These are phyloP conservation scores for Dendrobium nobile DNA, from an alignment of 106 monocot species.

Conservation along the genomic window DNA sequence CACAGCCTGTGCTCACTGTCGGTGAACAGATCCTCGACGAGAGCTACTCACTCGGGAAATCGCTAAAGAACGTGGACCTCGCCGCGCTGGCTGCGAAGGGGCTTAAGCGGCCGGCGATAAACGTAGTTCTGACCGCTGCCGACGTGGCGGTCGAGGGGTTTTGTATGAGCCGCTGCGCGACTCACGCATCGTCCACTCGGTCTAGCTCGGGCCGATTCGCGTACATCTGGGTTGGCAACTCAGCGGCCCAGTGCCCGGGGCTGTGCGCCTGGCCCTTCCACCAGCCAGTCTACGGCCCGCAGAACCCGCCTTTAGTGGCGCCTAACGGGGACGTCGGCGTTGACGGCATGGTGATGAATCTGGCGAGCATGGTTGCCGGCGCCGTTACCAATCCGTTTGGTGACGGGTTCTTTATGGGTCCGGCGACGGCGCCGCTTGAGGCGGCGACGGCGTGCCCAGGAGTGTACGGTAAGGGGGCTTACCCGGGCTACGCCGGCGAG, in stretches of 20 bases:
- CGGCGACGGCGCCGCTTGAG: conserved; percentile 35
- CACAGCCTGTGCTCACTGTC: conserved; percentile 18
- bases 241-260: conserved; percentile 42
- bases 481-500: conserved; percentile 18
- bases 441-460: conserved; percentile 49
- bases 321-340: conserved; percentile 50
- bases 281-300: conserved; percentile 47
- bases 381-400: conserved; percentile 47
- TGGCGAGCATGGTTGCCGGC: conserved; percentile 47
- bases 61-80: conserved; percentile 26
- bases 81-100: conserved; percentile 22
- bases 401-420: conserved; percentile 41
- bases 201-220: conserved; percentile 17
- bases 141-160: conserved; percentile 57
- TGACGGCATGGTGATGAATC: conserved; percentile 50
- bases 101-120: conserved; percentile 17
- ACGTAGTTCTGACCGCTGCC: conserved; percentile 32
- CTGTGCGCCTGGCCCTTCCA: conserved; percentile 64
- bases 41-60: conserved; percentile 25
- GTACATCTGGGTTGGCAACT: conserved; percentile 43
- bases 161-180: conserved; percentile 50
- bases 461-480: conserved; percentile 33
- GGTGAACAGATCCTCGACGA: conserved; percentile 39
- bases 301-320: conserved; percentile 34
- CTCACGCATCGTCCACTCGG: conserved; percentile 15